phyloP scores from a whole-genome alignment of 148 eudicot species.

The Nepenthes gracilis region DNA sequence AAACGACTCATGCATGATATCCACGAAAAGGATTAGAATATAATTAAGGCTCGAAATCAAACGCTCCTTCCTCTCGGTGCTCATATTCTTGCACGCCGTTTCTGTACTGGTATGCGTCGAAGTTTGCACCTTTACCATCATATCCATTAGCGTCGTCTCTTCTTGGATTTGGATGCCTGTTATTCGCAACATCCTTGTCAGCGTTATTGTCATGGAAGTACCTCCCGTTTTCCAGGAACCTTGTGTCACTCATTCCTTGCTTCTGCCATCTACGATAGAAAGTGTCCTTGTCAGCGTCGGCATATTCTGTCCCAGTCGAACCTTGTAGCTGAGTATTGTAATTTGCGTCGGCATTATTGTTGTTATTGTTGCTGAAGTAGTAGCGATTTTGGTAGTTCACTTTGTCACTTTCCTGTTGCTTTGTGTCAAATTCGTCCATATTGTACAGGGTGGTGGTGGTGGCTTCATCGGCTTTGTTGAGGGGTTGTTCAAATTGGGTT shows the following conservation, averaged over 20 bases:
- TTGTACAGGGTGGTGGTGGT: background rate
- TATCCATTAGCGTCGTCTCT: constrained; percentile 19
- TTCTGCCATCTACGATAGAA: constrained; percentile 13
- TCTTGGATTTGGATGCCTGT: constrained; percentile 15
- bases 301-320: no score
- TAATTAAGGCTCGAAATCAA: constrained; percentile 19
- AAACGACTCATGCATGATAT: no score
- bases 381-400: no score
- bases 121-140: constrained; percentile 21
- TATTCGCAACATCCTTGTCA: constrained; percentile 19
- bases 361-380: no score
- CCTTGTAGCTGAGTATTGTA: no score
- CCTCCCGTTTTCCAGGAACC: constrained; percentile 64
- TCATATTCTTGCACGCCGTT: constrained; percentile 11
- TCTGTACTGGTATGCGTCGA: constrained; percentile 1
- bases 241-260: constrained; percentile 89
- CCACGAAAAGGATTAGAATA: no score
- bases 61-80: constrained; percentile 15
- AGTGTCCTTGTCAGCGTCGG: background rate
- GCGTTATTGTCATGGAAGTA: constrained; percentile 34
- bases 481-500: background rate
- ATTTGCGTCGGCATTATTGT: no score
- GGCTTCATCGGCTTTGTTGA: constrained; percentile 13
- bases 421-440: background rate
- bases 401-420: no score